Evolutionary conservation across 495 filamentous ascomycete species (phyloP).

Genomic region (Annulohypoxylon bovei): DNA sequence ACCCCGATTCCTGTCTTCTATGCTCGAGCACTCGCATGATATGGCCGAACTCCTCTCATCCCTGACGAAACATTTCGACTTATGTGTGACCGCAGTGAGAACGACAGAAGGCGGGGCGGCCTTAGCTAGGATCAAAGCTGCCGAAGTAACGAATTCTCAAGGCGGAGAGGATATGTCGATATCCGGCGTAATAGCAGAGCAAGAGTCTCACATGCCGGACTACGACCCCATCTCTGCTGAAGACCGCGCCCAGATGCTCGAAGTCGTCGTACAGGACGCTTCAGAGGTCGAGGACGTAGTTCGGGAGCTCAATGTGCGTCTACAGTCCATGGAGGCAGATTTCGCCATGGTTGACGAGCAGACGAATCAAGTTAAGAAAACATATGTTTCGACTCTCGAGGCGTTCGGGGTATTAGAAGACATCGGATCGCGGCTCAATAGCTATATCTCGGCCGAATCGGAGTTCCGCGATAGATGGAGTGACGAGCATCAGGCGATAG

Average conservation of each 20-base stretch:
- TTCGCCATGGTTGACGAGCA: constrained; percentile 68
- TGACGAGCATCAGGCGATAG: constrained; percentile 74
- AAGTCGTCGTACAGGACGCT: constrained; percentile 84
- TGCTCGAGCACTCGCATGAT: constrained; percentile 81
- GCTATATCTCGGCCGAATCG: constrained; percentile 73
- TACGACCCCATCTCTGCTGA: constrained; percentile 77
- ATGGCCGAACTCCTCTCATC: constrained; percentile 86
- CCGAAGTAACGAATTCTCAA: constrained; percentile 65
- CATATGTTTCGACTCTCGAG: constrained; percentile 58
- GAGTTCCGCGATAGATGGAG: constrained; percentile 81
- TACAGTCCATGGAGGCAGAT: constrained; percentile 77
- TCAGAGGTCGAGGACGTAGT: constrained; percentile 90
- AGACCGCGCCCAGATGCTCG: constrained; percentile 84
- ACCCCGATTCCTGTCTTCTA: constrained; percentile 71
- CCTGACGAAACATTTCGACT: constrained; percentile 91
- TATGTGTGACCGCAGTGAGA: constrained; percentile 90
- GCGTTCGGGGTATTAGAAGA: constrained; percentile 74
- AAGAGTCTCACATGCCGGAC: constrained; percentile 64
- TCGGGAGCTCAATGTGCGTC: constrained; percentile 78
- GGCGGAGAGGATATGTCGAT: constrained; percentile 69
- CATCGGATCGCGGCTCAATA: constrained; percentile 70
- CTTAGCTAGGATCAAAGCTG: constrained; percentile 65
- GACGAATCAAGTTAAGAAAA: constrained; percentile 62
- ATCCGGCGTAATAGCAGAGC: constrained; percentile 65
- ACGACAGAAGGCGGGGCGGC: constrained; percentile 92